Percentiles rank a stretch among this genome's conserved stretches.
Conservation (phyloP, 2,329 filamentous ascomycete genomes). For the Fusarium udum region DNA sequence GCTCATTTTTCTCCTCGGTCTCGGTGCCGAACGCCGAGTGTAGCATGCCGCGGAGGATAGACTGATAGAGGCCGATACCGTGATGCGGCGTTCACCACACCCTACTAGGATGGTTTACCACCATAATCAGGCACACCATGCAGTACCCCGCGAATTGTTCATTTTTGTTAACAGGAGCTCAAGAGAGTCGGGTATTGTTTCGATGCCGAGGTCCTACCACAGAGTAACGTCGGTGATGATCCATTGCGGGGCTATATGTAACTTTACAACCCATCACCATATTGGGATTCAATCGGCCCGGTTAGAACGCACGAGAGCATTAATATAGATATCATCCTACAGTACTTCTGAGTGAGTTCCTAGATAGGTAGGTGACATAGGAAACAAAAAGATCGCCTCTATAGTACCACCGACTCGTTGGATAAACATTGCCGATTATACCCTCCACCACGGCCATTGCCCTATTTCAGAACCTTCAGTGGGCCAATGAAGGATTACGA, state of each 20-base stretch:
- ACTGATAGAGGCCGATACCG: background rate
- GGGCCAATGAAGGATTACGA: background rate
- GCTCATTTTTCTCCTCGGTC: background rate
- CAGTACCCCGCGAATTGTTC: background rate
- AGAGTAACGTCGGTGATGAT: background rate
- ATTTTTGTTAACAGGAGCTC: background rate
- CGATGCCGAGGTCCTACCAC: background rate
- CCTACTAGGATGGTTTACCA: no score
- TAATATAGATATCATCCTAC: background rate
- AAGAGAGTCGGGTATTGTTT: background rate
- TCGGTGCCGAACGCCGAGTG: background rate
- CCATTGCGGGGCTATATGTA: background rate
- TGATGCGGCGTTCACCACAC: background rate
- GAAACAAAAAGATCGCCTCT: background rate
- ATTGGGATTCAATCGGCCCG: background rate
- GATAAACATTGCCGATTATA: background rate
- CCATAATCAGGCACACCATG: background rate
- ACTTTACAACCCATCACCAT: background rate
- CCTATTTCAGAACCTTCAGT: background rate
- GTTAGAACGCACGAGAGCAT: background rate
- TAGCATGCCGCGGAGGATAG: background rate
- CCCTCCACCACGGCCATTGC: background rate
- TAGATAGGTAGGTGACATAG: background rate
- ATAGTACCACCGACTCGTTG: background rate
- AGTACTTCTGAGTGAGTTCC: background rate